Conservation (phyloP, 371 early-diverging fungal species). For the Dentiscutata heterogama region DNA sequence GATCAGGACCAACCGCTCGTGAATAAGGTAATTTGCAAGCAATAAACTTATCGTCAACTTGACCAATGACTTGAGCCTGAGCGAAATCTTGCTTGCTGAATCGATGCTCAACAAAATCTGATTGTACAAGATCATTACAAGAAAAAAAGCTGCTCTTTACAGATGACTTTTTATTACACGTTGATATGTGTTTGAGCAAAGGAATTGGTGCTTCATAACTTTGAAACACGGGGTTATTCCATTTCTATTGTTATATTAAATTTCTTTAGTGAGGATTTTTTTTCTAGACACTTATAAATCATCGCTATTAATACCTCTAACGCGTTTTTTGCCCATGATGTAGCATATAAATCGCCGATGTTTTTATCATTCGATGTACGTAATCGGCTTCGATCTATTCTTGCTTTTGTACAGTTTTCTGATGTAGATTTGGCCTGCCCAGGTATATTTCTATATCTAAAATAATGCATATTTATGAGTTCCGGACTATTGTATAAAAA, state of each 20-base stretch:
- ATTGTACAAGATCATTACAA: background rate
- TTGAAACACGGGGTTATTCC: slow-evolving; percentile 35
- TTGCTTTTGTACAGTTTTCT: background rate
- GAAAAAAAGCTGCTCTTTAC: background rate
- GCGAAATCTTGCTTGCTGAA: slow-evolving; percentile 39
- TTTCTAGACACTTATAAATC: background rate
- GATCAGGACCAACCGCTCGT: background rate
- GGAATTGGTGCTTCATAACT: slow-evolving; percentile 36
- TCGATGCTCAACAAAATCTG: slow-evolving; percentile 17
- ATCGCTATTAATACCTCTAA: slow-evolving; percentile 19
- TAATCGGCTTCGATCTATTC: slow-evolving; percentile 31
- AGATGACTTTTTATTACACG: background rate
- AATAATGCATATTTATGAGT: too few species aligned
- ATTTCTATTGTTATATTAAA: slow-evolving; percentile 26
- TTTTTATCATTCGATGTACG: slow-evolving; percentile 33
- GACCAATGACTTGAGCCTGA: slow-evolving; percentile 45
- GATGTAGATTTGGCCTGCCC: background rate
- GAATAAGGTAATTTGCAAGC: slow-evolving; percentile 40
- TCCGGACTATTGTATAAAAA: background rate
- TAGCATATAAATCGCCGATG: background rate
- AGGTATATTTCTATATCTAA: background rate
- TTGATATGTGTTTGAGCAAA: background rate
- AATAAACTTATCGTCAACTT: slow-evolving; percentile 46
- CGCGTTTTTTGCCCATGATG: slow-evolving; percentile 26
- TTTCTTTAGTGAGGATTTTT: too few species aligned